Evolutionary conservation across 163 green algal species (phyloP), one percentile per base, ranked within the genome.

Genomic region (Smithsoniella earleae): DNA sequence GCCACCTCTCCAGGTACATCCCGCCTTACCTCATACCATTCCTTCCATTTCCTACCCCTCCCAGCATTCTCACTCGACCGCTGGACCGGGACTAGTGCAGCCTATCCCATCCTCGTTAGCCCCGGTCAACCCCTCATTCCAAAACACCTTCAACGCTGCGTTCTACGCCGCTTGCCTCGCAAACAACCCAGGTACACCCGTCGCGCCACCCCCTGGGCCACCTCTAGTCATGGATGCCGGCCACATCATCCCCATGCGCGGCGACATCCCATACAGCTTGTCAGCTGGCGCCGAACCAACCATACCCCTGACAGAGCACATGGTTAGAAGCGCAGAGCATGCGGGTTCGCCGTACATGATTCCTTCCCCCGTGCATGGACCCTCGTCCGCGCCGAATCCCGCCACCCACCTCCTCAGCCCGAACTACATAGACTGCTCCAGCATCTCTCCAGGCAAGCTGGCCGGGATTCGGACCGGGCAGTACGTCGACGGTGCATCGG

Each of bases 81-180:
- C 49, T 36, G 25, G 25, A 25, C 49, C 6, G 58, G n/a, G n/a
- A n/a, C n/a, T n/a, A n/a, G n/a, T n/a, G n/a, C n/a, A n/a, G n/a
- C n/a, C n/a, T n/a, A n/a, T n/a, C n/a, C n/a, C n/a, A n/a, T n/a
- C n/a, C 25, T 69, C 27, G 27, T 33, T 13, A 16, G n/a, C n/a
- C n/a, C n/a, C 27, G 3, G 16, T 43, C 20, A 30, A 69, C 6
- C 58, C 58, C 25, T 33, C 58, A 18, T 69, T 69, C 27, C 58
- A 69, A 31, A 69, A 34, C 58, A 34, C 58, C 16, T 69, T 69
- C 27, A 69, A 69, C 58, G 58, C 58, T 5, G 58, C 58, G 25
- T 69, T 43, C 2, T 69, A 69, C 25, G 58, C 58, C 8, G 58
- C 58, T 6, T 69, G 58, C 58, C 58, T 69, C 6, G 58, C 58